Evolutionary conservation across 2,329 filamentous ascomycete species (phyloP).

Genomic region (Endocalyx cinctus): DNA sequence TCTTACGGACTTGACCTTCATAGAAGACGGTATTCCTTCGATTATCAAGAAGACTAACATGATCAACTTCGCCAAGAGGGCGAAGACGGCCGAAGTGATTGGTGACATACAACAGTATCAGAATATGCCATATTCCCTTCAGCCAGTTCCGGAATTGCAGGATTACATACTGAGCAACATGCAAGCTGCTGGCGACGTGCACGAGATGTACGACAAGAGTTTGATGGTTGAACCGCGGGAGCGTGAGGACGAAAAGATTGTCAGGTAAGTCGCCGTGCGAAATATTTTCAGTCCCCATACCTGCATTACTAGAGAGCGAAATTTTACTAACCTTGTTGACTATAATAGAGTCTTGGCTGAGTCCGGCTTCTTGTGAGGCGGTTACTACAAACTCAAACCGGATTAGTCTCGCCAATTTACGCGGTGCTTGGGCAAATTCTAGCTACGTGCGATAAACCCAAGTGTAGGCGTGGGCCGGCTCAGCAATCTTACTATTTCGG

Average conservation of each 20-base stretch:
- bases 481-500: too few species aligned
- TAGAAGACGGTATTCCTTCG: conserved; percentile 95
- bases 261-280: conserved; percentile 63
- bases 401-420: too few species aligned
- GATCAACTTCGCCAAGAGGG: conserved; percentile 97
- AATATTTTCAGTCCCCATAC: conserved; percentile 2
- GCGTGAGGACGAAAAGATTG: conserved; percentile 98
- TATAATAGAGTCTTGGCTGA: conserved; percentile 52
- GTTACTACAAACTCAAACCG: too few species aligned
- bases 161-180: conserved; percentile 97
- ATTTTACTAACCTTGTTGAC: conserved; percentile 13
- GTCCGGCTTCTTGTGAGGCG: conserved; percentile 53
- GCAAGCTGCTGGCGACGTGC: conserved; percentile 90
- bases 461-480: too few species aligned
- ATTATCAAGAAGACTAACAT: conserved; percentile 93
- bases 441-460: too few species aligned
- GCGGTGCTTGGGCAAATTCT: too few species aligned
- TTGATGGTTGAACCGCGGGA: conserved; percentile 89
- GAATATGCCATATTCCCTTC: conserved; percentile 90
- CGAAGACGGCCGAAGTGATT: conserved; percentile 97
- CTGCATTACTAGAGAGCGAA: conserved; percentile 2
- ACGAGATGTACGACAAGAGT: conserved; percentile 99
- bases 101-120: conserved; percentile 98
- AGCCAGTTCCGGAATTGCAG: conserved; percentile 85
- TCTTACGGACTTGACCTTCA: conserved; percentile 94